Base-by-base conservation (phyloP, 805 yeast genomes). In the Sugiyamaella qingdaonensis region DNA sequence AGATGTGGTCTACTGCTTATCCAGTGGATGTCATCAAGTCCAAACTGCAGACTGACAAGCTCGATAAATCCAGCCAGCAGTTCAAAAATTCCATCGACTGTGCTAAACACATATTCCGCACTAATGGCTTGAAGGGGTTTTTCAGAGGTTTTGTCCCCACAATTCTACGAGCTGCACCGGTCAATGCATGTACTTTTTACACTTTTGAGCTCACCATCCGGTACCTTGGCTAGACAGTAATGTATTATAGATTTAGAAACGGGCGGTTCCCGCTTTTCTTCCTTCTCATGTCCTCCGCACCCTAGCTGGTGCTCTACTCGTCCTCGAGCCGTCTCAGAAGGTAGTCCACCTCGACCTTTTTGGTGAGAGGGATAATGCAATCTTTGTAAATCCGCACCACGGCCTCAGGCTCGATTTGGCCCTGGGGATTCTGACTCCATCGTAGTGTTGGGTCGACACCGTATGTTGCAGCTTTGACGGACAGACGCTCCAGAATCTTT, bases 101-200 rank as follows among this genome's bases (percentile, higher is more conserved):
- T 27, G 72, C 80, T 14, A 75, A 67, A 53, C 75, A 77, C 53
- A 76, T 88, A 19, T 77, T 67, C 64, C 69, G 67, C 47, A 74
- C 76, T n/a, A 74, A 76, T 49, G 97, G 98, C 27, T 54, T 82
- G 24, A 75, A 75, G 57, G 96, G 96, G 0, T 86, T 94, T 64
- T 87, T 88, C 72, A 85, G 85, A 71, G 99, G 99, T 1, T 91
- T 95, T 66, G 70, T 82, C 16, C 97, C 99, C 36, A 91, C 98
- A 0, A 81, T 94, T 58, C 73, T 94, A 58, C 85, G 99, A 72
- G 98, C 99, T 48, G 96, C 96, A 2, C 99, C 99, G 0, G 99
- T 95, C 2, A 95, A 94, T 67, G 99, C 96, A 41, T 96, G 95
- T 31, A 95, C 99, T 0, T 94, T 94, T 72, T 85, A 89, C 43